phyloP scores from a whole-genome alignment of 768 basidiomycete genomes.

The Pleurotus cornucopiae region DNA sequence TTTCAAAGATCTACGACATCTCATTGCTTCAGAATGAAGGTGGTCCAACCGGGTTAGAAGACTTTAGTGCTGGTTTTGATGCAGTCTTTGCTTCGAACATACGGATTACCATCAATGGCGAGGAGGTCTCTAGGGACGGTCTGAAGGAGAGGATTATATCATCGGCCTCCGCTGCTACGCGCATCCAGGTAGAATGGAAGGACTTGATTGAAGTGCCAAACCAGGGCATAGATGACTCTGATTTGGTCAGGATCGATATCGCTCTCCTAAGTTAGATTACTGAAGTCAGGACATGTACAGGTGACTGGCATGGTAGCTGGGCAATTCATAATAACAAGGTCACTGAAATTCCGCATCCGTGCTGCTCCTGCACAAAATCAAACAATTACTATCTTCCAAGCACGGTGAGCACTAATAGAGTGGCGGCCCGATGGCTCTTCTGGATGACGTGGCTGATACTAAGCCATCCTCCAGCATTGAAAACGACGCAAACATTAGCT shows the following conservation, averaged over 20 bases:
- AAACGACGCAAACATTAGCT: constrained; percentile 6
- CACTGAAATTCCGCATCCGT: constrained; percentile 35
- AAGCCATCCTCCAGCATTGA: constrained; percentile 19
- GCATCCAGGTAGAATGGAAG: constrained; percentile 28
- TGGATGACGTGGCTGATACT: not conserved
- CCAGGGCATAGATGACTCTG: constrained; percentile 6
- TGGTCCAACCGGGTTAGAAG: not conserved
- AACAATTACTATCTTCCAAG: constrained; percentile 32
- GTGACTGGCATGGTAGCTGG: constrained; percentile 37
- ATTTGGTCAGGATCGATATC: no score
- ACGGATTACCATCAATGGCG: constrained; percentile 30
- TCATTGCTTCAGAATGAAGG: not conserved
- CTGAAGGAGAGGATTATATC: constrained; percentile 22
- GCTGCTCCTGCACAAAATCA: constrained; percentile 29
- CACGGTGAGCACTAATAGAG: constrained; percentile 24
- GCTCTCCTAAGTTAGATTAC: no score
- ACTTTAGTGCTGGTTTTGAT: constrained; percentile 19
- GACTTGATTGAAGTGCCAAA: constrained; percentile 26
- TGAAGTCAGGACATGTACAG: no score
- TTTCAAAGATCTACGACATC: not conserved
- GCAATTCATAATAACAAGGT: constrained; percentile 31
- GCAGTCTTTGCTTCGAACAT: constrained; percentile 26
- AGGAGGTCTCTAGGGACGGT: constrained; percentile 16
- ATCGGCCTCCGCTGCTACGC: constrained; percentile 15
- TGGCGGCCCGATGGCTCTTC: not conserved